Conservation (phyloP, 108 stramenopile genomes). For the Aurantiochytrium sp. region DNA sequence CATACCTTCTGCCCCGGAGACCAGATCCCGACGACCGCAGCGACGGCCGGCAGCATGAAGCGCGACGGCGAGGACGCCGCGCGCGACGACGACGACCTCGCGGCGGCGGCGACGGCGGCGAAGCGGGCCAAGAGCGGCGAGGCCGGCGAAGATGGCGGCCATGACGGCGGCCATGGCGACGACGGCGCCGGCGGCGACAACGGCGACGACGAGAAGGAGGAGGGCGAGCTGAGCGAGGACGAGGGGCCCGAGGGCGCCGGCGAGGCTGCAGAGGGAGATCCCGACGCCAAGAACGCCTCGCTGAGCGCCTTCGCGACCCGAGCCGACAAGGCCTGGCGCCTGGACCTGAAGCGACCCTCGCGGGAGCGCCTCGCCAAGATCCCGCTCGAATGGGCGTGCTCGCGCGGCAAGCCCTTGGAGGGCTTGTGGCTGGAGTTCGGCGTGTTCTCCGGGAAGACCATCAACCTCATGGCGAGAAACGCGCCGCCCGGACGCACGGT, state of each 20-base stretch:
- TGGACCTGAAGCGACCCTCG: neutral
- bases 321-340: neutral
- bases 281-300: neutral
- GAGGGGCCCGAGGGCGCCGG: too few relatives aligned
- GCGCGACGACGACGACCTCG: too few relatives aligned
- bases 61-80: too few relatives aligned
- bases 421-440: conserved; percentile 28
- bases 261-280: neutral
- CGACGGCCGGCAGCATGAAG: too few relatives aligned
- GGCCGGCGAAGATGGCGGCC: too few relatives aligned
- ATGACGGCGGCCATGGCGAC: too few relatives aligned
- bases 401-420: neutral
- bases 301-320: neutral
- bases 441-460: conserved; percentile 15
- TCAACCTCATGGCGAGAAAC: neutral
- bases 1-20: too few relatives aligned
- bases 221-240: conserved; percentile 1
- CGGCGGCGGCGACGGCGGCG: too few relatives aligned
- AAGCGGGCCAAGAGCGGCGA: too few relatives aligned
- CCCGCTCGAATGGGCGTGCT: neutral
- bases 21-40: too few relatives aligned
- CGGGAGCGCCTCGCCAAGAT: neutral
- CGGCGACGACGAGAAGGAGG: neutral
- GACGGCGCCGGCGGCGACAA: neutral
- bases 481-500: neutral